phyloP scores from a whole-genome alignment of 352 stramenopile species.

The Globisporangium irregulare region DNA sequence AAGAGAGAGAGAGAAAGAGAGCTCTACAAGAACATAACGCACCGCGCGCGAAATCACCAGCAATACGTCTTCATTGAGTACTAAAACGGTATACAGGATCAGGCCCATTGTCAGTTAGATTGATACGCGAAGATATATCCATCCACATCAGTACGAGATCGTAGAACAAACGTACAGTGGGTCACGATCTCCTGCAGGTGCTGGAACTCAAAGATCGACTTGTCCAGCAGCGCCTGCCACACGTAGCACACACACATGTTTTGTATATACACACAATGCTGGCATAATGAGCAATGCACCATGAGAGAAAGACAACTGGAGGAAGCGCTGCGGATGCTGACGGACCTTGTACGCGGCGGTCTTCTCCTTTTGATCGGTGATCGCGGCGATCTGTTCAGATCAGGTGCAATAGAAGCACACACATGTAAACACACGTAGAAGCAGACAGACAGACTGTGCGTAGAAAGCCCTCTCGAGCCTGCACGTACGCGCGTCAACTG shows the following conservation, averaged over 20 bases:
- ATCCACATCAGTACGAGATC: not conserved
- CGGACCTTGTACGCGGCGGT: constrained; percentile 66
- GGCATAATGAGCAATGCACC: not conserved
- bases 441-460: not conserved
- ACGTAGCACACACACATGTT: not conserved
- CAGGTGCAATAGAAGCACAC: not conserved
- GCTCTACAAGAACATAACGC: constrained; percentile 8
- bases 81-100: constrained; percentile 18
- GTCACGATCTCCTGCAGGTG: constrained; percentile 61
- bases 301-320: not conserved
- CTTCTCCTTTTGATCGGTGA: constrained; percentile 80
- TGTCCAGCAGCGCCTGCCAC: constrained; percentile 46
- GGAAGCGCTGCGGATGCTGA: not conserved
- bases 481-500: constrained; percentile 52
- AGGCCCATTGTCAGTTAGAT: not conserved
- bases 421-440: not conserved
- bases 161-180: constrained; percentile 37
- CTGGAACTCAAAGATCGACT: constrained; percentile 35
- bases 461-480: not conserved
- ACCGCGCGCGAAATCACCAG: constrained; percentile 76
- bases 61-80: constrained; percentile 75
- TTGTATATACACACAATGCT: not conserved
- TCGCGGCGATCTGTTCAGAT: constrained; percentile 47
- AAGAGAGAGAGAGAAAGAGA: too few relatives aligned
- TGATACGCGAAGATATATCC: not conserved